Conservation (phyloP, 352 stramenopile genomes). For the Phytopythium mirpurense region DNA sequence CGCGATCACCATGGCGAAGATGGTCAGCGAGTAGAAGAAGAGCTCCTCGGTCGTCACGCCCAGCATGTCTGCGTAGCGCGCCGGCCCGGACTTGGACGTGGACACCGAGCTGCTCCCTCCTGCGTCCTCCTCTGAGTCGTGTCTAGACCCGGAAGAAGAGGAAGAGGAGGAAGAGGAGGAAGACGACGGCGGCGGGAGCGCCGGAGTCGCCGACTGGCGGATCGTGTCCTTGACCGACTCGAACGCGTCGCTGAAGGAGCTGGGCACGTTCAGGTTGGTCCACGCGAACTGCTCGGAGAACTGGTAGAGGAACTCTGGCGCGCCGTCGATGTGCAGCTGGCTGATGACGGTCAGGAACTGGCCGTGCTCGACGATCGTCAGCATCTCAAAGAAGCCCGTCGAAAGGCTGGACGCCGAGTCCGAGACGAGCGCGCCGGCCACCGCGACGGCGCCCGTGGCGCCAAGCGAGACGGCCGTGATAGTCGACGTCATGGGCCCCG, state of each 20-base stretch:
- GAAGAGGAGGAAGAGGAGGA: neutral
- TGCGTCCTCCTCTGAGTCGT: neutral
- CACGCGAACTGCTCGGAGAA: constrained; percentile 82
- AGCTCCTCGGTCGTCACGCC: constrained; percentile 41
- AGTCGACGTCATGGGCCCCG: constrained; percentile 48
- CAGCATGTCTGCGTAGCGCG: constrained; percentile 49
- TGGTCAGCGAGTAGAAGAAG: constrained; percentile 64
- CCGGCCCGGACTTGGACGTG: constrained; percentile 26
- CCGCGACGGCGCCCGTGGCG: constrained; percentile 21
- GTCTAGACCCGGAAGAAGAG: neutral
- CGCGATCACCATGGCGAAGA: constrained; percentile 39
- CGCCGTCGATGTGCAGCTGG: constrained; percentile 66
- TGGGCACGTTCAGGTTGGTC: constrained; percentile 85
- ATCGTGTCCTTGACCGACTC: constrained; percentile 8
- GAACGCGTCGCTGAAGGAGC: constrained; percentile 24
- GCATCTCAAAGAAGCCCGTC: constrained; percentile 79
- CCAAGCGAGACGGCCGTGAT: constrained; percentile 69
- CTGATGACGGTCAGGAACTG: constrained; percentile 85
- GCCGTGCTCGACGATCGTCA: constrained; percentile 79
- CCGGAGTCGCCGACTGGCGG: neutral
- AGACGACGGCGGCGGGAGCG: neutral
- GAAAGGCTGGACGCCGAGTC: constrained; percentile 62
- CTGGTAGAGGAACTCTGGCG: constrained; percentile 69
- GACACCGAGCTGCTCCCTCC: neutral
- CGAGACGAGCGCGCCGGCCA: constrained; percentile 46